Evolutionary conservation across 768 basidiomycete species (phyloP), one percentile per base, ranked within the genome.

Genomic region (Mycena venus): DNA sequence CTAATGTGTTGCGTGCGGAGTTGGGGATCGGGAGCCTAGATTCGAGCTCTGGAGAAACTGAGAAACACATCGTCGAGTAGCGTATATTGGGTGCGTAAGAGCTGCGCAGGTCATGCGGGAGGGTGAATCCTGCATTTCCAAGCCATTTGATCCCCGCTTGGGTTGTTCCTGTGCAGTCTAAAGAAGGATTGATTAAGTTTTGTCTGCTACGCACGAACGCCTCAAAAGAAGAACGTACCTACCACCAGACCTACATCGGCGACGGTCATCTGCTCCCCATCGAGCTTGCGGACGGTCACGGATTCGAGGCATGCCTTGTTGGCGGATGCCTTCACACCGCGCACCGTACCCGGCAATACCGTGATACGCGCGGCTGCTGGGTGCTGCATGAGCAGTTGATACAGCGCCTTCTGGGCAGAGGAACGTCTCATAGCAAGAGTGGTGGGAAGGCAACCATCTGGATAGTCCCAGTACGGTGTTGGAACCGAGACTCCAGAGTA

Each of bases 391-490:
- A 56, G 17, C 15, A 78, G 62, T 19, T 70, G 34, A 4, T 77
- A 47, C 1, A 82, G 53, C 0, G 75, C 60, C 4, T 75, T 79
- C 72, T 83, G 80, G 9, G 74, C 67, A 21, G 56, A 38, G 36
- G 77, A 68, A 3, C 81, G 73, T 11, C 76, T 69, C 19, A 75
- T 59, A 42, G 69, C 68, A 25, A 80, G 47, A 7, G 66, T 78
- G 10, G 76, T 60, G 3, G 75, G 76, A 49, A 74, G 51, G 32
- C 62, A 49, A 49, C 67, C 71, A n/a, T 19, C 12, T 2, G 62
- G 61, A 58, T 70, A 69, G 21, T 67, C 67, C 15, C 72, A 14
- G 21, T 65, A 63, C 6, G 78, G 70, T 4, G 63, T 40, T 3
- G 36, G 64, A n/a, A 76, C 19, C 11, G 25, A 51, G 10, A 75